phyloP scores from a whole-genome alignment of 2,329 filamentous ascomycete genomes.

The Diplodia intermedia region DNA sequence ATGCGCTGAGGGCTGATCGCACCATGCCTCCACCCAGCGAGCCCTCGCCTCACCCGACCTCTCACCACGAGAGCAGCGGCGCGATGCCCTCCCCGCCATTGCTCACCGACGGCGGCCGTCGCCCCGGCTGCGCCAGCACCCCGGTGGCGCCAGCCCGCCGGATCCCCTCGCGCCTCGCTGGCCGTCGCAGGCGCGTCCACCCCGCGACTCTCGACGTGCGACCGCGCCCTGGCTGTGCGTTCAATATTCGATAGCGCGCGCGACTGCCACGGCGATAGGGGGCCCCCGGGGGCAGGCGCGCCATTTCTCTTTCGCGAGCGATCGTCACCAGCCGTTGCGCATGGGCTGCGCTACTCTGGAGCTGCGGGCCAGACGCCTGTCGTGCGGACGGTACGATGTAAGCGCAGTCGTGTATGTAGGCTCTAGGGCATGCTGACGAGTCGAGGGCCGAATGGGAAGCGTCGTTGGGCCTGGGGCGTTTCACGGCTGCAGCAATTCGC shows the following conservation, averaged over 20 bases:
- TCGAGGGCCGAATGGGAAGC: slow-evolving; percentile 3
- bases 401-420: slow-evolving; percentile 11
- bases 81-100: slow-evolving; percentile 1
- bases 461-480: slow-evolving; percentile 15
- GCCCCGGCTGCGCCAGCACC: background rate
- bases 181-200: background rate
- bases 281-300: background rate
- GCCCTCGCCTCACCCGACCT: slow-evolving; percentile 23
- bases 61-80: background rate
- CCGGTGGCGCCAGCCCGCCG: slow-evolving; percentile 8
- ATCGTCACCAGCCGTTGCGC: slow-evolving; percentile 18
- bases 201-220: slow-evolving; percentile 2
- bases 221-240: slow-evolving; percentile 23
- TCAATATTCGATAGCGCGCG: slow-evolving; percentile 24
- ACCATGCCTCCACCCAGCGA: slow-evolving; percentile 4
- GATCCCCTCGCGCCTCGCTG: background rate
- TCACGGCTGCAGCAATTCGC: slow-evolving; percentile 5
- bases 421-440: slow-evolving; percentile 10
- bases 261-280: slow-evolving; percentile 9
- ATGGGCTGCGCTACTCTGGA: slow-evolving; percentile 11
- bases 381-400: background rate
- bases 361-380: slow-evolving; percentile 1
- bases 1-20: slow-evolving; percentile 13
- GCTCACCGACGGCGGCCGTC: background rate
- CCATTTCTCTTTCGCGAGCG: slow-evolving; percentile 8